Evolutionary conservation across 345 rosid species (phyloP).

Genomic region (Citrus unshiu): DNA sequence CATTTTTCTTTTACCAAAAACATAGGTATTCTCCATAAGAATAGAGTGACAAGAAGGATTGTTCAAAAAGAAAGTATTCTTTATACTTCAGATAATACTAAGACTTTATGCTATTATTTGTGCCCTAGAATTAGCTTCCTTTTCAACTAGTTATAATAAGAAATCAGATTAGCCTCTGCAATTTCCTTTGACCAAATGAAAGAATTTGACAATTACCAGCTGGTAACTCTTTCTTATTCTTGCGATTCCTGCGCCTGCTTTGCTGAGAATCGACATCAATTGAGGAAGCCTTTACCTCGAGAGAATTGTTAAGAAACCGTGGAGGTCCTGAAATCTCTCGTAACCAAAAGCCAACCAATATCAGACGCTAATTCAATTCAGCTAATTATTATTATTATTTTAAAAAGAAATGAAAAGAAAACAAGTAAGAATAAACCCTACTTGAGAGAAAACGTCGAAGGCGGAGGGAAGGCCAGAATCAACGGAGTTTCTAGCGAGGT

Average conservation of each 20-base stretch:
- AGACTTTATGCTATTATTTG: neutral
- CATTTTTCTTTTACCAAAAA: no score
- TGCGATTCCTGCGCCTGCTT: conserved; percentile 43
- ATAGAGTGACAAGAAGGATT: no score
- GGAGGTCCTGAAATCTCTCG: conserved; percentile 88
- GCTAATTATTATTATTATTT: no score
- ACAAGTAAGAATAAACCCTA: conserved; percentile 9
- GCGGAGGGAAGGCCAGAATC: conserved; percentile 78
- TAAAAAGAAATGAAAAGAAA: neutral
- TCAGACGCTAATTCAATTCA: neutral
- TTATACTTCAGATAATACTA: neutral
- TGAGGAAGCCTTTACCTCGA: conserved; percentile 41
- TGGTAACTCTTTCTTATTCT: conserved; percentile 64
- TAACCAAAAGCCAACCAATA: conserved; percentile 14
- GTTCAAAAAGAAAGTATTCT: no score
- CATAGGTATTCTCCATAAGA: no score
- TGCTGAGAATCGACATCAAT: conserved; percentile 41
- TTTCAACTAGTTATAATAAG: neutral
- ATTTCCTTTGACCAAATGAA: no score
- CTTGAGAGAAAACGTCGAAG: conserved; percentile 82
- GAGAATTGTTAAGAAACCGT: conserved; percentile 61
- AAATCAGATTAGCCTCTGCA: neutral
- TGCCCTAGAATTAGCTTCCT: neutral
- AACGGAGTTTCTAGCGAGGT: conserved; percentile 34
- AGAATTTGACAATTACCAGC: conserved; percentile 35